phyloP scores from a whole-genome alignment of 169 alveolate genomes.

The Plasmodium vinckei region DNA sequence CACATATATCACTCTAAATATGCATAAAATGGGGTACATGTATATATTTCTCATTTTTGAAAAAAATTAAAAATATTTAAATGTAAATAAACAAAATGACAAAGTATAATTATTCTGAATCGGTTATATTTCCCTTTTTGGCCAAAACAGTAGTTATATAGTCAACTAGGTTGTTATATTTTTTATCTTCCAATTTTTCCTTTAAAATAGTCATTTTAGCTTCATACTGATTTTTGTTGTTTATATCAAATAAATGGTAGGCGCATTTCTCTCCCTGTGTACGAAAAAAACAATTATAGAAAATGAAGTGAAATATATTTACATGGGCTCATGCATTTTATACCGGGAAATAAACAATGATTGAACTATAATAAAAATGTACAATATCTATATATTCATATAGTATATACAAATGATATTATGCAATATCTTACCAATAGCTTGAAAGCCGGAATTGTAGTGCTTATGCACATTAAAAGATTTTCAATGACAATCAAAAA shows the following conservation, averaged over 20 bases:
- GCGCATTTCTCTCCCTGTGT: slow-evolving; percentile 61
- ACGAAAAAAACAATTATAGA: not conserved
- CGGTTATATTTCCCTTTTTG: slow-evolving; percentile 39
- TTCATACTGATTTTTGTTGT: slow-evolving; percentile 29
- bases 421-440: slow-evolving; percentile 27
- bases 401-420: not conserved
- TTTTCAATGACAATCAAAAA: slow-evolving; percentile 39
- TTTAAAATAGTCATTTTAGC: slow-evolving; percentile 36
- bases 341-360: not conserved
- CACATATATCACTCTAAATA: no score
- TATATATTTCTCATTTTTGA: no score
- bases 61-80: no score
- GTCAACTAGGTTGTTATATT: slow-evolving; percentile 29
- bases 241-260: slow-evolving; percentile 22
- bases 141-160: slow-evolving; percentile 27
- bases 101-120: slow-evolving; percentile 22
- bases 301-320: not conserved
- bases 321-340: not conserved
- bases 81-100: no score
- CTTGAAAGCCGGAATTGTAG: slow-evolving; percentile 42
- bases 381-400: not conserved
- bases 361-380: not conserved
- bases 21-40: no score
- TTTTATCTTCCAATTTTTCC: slow-evolving; percentile 39
- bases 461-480: slow-evolving; percentile 12